Percentiles rank a stretch among this genome's conserved stretches.
phyloP scores from a whole-genome alignment of 208 protist genomes.

The Vickermania ingenoplastis region DNA sequence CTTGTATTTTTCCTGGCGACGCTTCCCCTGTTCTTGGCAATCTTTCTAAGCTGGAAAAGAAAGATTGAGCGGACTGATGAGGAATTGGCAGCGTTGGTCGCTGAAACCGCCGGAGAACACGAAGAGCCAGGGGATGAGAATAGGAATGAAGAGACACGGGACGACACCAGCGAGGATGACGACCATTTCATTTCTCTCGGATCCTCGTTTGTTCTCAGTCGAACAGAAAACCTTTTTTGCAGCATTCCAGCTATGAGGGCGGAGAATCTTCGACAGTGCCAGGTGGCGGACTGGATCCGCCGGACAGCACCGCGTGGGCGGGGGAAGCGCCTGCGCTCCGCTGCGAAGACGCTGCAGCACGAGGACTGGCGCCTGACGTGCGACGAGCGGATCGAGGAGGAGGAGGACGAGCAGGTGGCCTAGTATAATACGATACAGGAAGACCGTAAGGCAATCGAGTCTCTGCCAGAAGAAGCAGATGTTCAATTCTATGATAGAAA shows the following conservation, averaged over 20 bases:
- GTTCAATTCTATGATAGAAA: no score
- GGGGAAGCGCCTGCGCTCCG: neutral
- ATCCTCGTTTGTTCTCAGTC: slow-evolving; percentile 22
- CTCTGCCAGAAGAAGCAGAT: no score
- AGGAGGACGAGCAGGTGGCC: neutral
- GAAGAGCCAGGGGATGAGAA: neutral
- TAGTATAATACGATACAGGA: no score
- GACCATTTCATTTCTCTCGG: slow-evolving; percentile 19
- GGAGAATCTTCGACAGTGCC: slow-evolving; percentile 7
- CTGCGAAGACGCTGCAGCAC: neutral
- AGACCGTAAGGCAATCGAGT: no score
- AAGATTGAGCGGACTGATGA: slow-evolving; percentile 6
- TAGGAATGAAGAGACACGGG: neutral
- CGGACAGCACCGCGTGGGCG: neutral
- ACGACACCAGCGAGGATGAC: neutral
- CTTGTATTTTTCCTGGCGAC: slow-evolving; percentile 34
- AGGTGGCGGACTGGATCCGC: neutral
- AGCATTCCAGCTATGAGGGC: slow-evolving; percentile 12
- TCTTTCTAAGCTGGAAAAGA: slow-evolving; percentile 8
- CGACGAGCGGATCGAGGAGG: neutral
- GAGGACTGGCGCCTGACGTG: neutral
- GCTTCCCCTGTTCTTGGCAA: slow-evolving; percentile 4
- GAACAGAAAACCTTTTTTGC: slow-evolving; percentile 13
- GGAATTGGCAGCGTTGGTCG: neutral
- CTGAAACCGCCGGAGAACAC: neutral